Evolutionary conservation across 768 basidiomycete species (phyloP), one percentile per base, ranked within the genome.

Genomic region (Pisolithus albus): DNA sequence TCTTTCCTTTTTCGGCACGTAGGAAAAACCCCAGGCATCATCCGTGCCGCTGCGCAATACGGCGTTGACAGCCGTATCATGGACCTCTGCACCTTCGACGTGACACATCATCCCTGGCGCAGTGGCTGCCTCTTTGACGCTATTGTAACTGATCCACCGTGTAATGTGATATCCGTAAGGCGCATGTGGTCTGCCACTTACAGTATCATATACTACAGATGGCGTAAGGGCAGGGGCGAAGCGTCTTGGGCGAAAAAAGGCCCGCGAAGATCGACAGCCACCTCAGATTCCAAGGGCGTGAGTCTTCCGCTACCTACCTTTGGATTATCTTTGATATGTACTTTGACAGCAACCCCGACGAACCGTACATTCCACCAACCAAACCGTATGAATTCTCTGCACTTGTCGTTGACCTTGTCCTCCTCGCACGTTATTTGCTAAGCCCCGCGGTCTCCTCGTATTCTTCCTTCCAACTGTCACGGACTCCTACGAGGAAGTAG

Each of bases 381-480:
- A 84, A 83, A 57, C 93, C 94, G 1, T 98, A 97, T 68, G 93
- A 97, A 56, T 77, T 99, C 38, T 88, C 89, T 2, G 78, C 83
- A 48, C 79, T 99, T 38, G 85, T 86, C 8, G 57, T 73, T 13
- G 94, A 96, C 63, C 82, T 99, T 13, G 81, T 97, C 26, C 63
- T 84, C 15, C 76, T 92, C 41, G 82, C 92, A 2, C 79, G 93
- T 47, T 90, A 88, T 66, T 71, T 96, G 24, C 77, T 99, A 90
- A 83, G 56, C 90, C 90, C 1, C 77, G 76, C 21, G 96, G 96
- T 11, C 74, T 96, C 38, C 78, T 99, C 15, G 95, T 99, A 4
- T 98, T 96, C 71, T 98, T 97, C 72, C 76, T 98, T 19, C 92
- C 92, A 0, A 94, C 92, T 0, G 88, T 95, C 19, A 90, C 82